Percentiles rank a stretch among this genome's conserved stretches.
phyloP scores from a whole-genome alignment of 768 basidiomycete species.

The Amanita jacksonii region DNA sequence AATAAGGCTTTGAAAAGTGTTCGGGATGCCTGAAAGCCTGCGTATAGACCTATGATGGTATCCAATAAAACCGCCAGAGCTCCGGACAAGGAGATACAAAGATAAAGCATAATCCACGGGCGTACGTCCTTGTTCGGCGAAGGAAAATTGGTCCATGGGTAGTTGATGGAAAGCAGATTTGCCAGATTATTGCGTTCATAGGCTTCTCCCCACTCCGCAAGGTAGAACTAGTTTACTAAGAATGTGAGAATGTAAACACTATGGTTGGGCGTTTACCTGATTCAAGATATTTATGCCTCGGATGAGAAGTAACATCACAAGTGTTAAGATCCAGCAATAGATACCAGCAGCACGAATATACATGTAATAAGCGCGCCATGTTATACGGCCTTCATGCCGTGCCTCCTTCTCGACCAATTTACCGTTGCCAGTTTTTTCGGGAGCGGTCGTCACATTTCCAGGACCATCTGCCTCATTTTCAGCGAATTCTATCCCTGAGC shows the following conservation, averaged over 20 bases:
- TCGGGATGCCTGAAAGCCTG: slow-evolving; percentile 58
- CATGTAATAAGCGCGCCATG: slow-evolving; percentile 46
- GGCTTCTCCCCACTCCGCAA: slow-evolving; percentile 63
- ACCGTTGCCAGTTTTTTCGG: slow-evolving; percentile 21
- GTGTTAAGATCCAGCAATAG: slow-evolving; percentile 41
- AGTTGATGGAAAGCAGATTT: slow-evolving; percentile 13
- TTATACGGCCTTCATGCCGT: slow-evolving; percentile 58
- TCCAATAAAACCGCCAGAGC: slow-evolving; percentile 44
- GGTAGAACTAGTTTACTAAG: slow-evolving; percentile 47
- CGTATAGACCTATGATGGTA: slow-evolving; percentile 57
- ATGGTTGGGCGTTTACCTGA: slow-evolving; percentile 31
- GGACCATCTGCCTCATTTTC: slow-evolving; percentile 27
- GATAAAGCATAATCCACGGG: slow-evolving; percentile 60
- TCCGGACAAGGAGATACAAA: slow-evolving; percentile 51
- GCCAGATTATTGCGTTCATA: slow-evolving; percentile 30
- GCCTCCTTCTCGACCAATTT: slow-evolving; percentile 56
- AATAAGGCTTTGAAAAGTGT: slow-evolving; percentile 49
- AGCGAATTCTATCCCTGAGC: not conserved
- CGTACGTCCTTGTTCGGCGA: slow-evolving; percentile 48
- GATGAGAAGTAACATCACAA: slow-evolving; percentile 43
- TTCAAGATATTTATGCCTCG: slow-evolving; percentile 46
- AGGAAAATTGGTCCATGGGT: slow-evolving; percentile 43
- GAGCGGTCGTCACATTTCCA: slow-evolving; percentile 1
- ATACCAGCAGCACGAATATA: slow-evolving; percentile 57
- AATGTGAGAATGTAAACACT: not conserved